phyloP scores from a whole-genome alignment of 202 grass and related monocot genomes.

The Zoysia matrella region DNA sequence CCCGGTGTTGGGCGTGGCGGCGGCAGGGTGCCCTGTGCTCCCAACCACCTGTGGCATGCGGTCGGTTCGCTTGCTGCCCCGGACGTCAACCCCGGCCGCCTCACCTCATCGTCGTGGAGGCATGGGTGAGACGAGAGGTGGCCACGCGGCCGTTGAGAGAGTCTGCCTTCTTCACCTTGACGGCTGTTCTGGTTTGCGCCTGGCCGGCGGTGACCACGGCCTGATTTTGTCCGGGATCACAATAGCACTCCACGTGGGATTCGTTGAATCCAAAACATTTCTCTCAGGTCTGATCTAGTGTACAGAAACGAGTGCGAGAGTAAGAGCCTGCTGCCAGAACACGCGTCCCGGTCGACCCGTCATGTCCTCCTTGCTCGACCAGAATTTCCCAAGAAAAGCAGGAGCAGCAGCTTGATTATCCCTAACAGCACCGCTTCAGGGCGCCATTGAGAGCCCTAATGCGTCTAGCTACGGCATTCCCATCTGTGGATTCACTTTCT shows the following conservation, averaged over 20 bases:
- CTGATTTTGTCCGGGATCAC: not conserved
- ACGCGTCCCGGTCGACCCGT: not conserved
- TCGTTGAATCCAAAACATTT: not conserved
- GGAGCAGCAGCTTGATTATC: not conserved
- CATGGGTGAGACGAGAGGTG: not conserved
- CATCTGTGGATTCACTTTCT: constrained; percentile 10
- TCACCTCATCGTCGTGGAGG: not conserved
- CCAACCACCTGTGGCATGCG: too few species aligned
- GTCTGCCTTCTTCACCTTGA: not conserved
- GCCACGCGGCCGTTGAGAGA: not conserved
- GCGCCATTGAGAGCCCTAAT: not conserved
- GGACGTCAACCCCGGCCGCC: not conserved
- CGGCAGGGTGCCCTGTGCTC: constrained; percentile 14
- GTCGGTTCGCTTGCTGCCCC: not conserved
- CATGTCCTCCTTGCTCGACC: not conserved
- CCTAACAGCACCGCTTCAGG: not conserved
- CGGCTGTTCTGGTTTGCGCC: not conserved
- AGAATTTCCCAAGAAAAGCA: not conserved
- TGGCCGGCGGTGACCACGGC: not conserved
- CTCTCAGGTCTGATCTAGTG: not conserved
- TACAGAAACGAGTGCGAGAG: not conserved
- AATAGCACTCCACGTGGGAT: not conserved
- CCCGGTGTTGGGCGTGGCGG: constrained; percentile 38
- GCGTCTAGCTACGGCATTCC: not conserved
- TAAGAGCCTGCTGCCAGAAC: not conserved